These are phyloP conservation scores for Lactarius trivialis DNA, from an alignment of 768 basidiomycete genomes.

Conservation along the genomic window DNA sequence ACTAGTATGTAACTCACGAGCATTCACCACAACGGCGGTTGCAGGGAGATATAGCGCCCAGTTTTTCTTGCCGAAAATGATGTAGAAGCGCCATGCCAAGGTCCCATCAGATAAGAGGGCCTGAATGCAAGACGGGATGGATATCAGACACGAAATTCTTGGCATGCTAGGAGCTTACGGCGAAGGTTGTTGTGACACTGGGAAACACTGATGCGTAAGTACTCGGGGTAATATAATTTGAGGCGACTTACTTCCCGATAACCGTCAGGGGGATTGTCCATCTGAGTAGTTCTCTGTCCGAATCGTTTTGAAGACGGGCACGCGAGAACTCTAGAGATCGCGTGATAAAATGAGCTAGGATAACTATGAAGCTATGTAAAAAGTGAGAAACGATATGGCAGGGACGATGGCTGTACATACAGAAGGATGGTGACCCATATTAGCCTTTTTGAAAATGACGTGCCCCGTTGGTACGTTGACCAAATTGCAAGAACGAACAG, in stretches of 20 bases:
- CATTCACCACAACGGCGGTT: conserved; percentile 18
- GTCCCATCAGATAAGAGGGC: conserved; percentile 25
- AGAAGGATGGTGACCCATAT: conserved; percentile 22
- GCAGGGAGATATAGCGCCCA: conserved; percentile 25
- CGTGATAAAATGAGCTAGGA: conserved; percentile 23
- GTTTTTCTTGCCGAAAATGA: conserved; percentile 19
- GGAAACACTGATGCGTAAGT: not conserved
- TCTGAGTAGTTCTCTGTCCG: conserved; percentile 16
- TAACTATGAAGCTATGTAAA: conserved; percentile 22
- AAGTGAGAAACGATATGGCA: conserved; percentile 24
- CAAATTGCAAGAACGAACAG: conserved; percentile 25
- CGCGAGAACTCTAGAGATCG: conserved; percentile 24
- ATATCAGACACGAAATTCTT: not conserved
- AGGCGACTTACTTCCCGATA: conserved; percentile 9
- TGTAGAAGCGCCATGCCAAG: conserved; percentile 26
- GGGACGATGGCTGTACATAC: conserved; percentile 11
- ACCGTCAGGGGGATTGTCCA: conserved; percentile 23
- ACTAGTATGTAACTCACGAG: conserved; percentile 16
- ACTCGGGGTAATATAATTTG: not conserved
- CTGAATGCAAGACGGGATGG: conserved; percentile 8
- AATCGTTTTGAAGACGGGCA: conserved; percentile 17
- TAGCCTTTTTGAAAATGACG: conserved; percentile 14
- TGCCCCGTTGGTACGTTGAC: conserved; percentile 18
- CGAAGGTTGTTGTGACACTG: conserved; percentile 12
- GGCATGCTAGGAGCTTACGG: not conserved